phyloP scores from a whole-genome alignment of 495 filamentous ascomycete genomes.

The Lasiosphaeriaceae sp. region DNA sequence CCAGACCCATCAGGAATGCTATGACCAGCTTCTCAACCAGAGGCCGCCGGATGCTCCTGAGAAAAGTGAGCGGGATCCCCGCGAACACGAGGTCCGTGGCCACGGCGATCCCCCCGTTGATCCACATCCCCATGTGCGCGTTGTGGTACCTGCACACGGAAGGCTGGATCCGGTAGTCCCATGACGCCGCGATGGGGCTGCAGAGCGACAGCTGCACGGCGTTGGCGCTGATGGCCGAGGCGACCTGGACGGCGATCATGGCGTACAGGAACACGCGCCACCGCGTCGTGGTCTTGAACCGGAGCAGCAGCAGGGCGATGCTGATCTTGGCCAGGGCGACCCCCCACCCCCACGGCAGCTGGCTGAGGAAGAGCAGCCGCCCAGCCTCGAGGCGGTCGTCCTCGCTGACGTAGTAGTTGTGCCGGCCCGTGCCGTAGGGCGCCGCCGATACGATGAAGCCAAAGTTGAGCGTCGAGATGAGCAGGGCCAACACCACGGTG shows the following conservation, averaged over 20 bases:
- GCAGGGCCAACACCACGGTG: background rate
- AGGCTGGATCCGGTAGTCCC: background rate
- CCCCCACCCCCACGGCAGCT: background rate
- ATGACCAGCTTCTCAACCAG: background rate
- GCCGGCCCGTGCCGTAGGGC: background rate
- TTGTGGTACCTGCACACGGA: background rate
- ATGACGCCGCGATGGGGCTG: background rate
- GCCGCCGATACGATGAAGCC: background rate
- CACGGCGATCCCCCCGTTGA: background rate
- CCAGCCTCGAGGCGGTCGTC: background rate
- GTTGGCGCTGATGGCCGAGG: background rate
- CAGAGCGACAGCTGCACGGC: background rate
- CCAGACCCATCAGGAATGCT: background rate
- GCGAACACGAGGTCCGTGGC: background rate
- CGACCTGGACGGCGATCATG: conserved; percentile 2
- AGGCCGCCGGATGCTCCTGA: background rate
- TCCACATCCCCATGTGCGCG: background rate
- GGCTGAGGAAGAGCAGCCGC: background rate
- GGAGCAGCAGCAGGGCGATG: background rate
- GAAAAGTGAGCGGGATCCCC: background rate
- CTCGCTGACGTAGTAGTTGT: background rate
- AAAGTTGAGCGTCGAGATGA: background rate
- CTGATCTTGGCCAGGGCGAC: conserved; percentile 2
- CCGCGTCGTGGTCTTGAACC: background rate
- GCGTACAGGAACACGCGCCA: conserved; percentile 1